These are phyloP conservation scores for Candida quercuum DNA, from an alignment of 805 yeast species.

Conservation along the genomic window DNA sequence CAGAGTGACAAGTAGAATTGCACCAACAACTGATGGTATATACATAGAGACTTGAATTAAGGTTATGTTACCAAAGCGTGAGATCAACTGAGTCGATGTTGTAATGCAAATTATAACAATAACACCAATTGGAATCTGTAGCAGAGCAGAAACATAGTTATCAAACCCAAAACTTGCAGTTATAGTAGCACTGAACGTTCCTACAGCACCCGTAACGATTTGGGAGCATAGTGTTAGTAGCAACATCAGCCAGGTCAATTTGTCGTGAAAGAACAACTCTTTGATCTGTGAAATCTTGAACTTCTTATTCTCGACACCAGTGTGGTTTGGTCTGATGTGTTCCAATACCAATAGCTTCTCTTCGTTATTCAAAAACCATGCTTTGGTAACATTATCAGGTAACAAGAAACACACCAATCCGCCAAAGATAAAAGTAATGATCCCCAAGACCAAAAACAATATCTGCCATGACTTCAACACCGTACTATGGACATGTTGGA, in stretches of 20 bases:
- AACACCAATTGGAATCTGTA: conserved; percentile 51
- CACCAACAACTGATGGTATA: conserved; percentile 45
- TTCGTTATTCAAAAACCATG: conserved; percentile 26
- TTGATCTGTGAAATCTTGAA: conserved; percentile 35
- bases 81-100: conserved; percentile 30
- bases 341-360: conserved; percentile 37
- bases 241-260: conserved; percentile 40
- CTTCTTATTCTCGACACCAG: conserved; percentile 41
- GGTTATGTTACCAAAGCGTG: conserved; percentile 29
- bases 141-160: conserved; percentile 31
- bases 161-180: conserved; percentile 13
- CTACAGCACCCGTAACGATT: conserved; percentile 35
- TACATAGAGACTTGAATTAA: conserved; percentile 32
- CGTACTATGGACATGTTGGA: conserved; percentile 41
- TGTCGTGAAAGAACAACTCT: conserved; percentile 38
- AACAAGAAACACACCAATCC: conserved; percentile 32
- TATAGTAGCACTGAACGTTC: conserved; percentile 31
- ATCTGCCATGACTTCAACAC: conserved; percentile 50
- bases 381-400: conserved; percentile 42
- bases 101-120: conserved; percentile 38
- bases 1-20: conserved; percentile 37
- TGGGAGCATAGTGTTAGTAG: conserved; percentile 36
- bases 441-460: conserved; percentile 49
- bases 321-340: conserved; percentile 36
- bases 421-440: conserved; percentile 45